These are phyloP conservation scores for Tylopilus plumbeoviolaceoides DNA, from an alignment of 768 basidiomycete genomes.

Conservation along the genomic window DNA sequence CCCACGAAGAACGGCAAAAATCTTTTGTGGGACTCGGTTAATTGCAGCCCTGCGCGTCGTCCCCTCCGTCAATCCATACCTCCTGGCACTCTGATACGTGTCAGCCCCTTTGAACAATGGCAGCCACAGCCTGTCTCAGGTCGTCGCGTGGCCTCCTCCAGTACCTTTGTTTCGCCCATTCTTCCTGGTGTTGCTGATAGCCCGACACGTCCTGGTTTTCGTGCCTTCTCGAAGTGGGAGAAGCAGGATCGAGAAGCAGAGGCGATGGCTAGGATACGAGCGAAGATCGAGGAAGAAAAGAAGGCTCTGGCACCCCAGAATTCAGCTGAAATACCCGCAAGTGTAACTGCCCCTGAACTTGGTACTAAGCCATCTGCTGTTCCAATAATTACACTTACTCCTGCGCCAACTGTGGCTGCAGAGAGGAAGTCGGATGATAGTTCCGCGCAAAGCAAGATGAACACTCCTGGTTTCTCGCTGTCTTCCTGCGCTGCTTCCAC, in stretches of 20 bases:
- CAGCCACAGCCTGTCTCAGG: slow-evolving; percentile 34
- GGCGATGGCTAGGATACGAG: slow-evolving; percentile 70
- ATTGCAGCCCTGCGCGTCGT: slow-evolving; percentile 38
- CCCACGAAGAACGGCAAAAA: slow-evolving; percentile 53
- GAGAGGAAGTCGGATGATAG: slow-evolving; percentile 6
- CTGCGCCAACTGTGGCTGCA: slow-evolving; percentile 14
- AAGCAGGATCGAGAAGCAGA: slow-evolving; percentile 82
- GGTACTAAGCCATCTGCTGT: slow-evolving; percentile 18
- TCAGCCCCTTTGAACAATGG: slow-evolving; percentile 47
- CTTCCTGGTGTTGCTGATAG: slow-evolving; percentile 44
- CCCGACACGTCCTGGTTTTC: slow-evolving; percentile 45
- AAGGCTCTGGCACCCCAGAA: slow-evolving; percentile 38
- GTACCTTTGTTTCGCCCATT: slow-evolving; percentile 23
- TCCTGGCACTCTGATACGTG: slow-evolving; percentile 39
- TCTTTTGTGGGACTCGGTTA: slow-evolving; percentile 65
- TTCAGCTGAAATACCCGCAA: slow-evolving; percentile 28
- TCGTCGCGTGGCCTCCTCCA: slow-evolving; percentile 42
- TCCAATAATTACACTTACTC: slow-evolving; percentile 28
- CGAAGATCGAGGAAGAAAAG: slow-evolving; percentile 43
- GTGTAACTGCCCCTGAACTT: slow-evolving; percentile 22
- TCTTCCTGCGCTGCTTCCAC: slow-evolving; percentile 25
- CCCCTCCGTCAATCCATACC: slow-evolving; percentile 47
- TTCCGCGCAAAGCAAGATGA: slow-evolving; percentile 13
- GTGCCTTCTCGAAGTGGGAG: slow-evolving; percentile 75
- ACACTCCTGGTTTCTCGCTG: slow-evolving; percentile 21